Conservation (phyloP, 2,329 filamentous ascomycete species). For the Ascocoryne sarcoides region DNA sequence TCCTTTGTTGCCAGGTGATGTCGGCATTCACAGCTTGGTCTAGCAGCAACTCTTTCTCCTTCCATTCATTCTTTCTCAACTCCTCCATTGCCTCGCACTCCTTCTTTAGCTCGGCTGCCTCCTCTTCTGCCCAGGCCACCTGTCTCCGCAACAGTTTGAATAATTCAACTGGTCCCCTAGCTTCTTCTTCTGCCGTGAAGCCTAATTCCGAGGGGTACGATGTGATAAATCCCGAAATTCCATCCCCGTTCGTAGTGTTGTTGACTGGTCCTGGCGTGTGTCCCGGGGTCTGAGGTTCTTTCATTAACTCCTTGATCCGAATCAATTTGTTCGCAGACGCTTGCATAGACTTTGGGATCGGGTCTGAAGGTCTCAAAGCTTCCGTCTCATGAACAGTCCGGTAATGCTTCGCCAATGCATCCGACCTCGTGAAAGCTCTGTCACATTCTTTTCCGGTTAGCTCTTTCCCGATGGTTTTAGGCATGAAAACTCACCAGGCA, state of each 20-base stretch:
- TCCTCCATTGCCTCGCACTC: constrained; percentile 61
- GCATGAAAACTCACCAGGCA: constrained; percentile 59
- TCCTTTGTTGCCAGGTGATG: constrained; percentile 53
- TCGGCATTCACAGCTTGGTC: constrained; percentile 63
- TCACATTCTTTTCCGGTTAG: constrained; percentile 66
- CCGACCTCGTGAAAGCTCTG: constrained; percentile 88
- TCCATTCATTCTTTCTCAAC: constrained; percentile 62
- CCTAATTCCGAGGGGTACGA: constrained; percentile 38
- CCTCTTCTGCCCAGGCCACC: constrained; percentile 62
- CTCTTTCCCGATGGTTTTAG: background rate
- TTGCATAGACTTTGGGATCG: constrained; percentile 62
- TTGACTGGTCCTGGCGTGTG: constrained; percentile 40
- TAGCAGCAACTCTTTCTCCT: constrained; percentile 70
- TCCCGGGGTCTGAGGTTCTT: constrained; percentile 41
- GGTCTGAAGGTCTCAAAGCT: constrained; percentile 71
- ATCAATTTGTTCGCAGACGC: constrained; percentile 32
- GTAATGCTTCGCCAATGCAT: constrained; percentile 96
- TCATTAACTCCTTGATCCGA: constrained; percentile 48
- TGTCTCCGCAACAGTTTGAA: constrained; percentile 56
- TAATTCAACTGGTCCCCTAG: constrained; percentile 53
- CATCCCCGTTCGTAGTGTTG: constrained; percentile 24
- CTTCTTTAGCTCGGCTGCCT: constrained; percentile 52
- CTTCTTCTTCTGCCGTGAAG: constrained; percentile 58
- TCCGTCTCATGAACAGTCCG: constrained; percentile 97
- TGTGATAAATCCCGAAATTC: constrained; percentile 7